Evolutionary conservation across 208 protist genomes (phyloP).

Genomic region (Borovskyia barvae): DNA sequence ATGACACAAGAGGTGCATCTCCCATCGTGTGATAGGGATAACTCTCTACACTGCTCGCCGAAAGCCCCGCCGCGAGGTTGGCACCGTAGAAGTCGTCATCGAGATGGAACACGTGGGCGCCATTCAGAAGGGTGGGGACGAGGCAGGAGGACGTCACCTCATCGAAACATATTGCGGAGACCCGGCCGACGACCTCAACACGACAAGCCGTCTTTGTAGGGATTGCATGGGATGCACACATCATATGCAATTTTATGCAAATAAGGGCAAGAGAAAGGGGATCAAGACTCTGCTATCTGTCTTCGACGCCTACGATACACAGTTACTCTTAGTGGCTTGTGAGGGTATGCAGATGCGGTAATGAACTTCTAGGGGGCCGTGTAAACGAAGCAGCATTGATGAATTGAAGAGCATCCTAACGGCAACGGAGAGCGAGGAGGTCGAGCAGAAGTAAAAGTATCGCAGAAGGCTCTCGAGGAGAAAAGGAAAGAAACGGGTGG

Average conservation of each 20-base stretch:
- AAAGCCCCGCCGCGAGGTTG: conserved; percentile 20
- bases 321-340: too few relatives aligned
- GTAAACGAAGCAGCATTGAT: too few relatives aligned
- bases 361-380: too few relatives aligned
- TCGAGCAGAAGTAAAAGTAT: too few relatives aligned
- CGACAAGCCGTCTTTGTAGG: conserved; percentile 37
- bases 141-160: conserved; percentile 36
- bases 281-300: background rate
- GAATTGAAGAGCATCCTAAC: too few relatives aligned
- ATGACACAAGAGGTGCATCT: conserved; percentile 39
- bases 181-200: conserved; percentile 35
- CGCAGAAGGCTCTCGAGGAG: too few relatives aligned
- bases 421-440: too few relatives aligned
- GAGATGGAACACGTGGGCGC: conserved; percentile 44
- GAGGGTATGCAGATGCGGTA: too few relatives aligned
- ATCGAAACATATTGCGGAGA: conserved; percentile 40
- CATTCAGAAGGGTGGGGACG: conserved; percentile 43
- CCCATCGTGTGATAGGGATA: conserved; percentile 36
- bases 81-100: conserved; percentile 38
- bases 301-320: too few relatives aligned
- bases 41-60: conserved; percentile 42
- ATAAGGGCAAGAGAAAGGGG: too few relatives aligned
- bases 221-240: conserved; percentile 7
- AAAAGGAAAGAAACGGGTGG: too few relatives aligned
- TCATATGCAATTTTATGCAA: too few relatives aligned